phyloP scores from a whole-genome alignment of 2,329 filamentous ascomycete genomes.

The Claviceps pazoutovae region DNA sequence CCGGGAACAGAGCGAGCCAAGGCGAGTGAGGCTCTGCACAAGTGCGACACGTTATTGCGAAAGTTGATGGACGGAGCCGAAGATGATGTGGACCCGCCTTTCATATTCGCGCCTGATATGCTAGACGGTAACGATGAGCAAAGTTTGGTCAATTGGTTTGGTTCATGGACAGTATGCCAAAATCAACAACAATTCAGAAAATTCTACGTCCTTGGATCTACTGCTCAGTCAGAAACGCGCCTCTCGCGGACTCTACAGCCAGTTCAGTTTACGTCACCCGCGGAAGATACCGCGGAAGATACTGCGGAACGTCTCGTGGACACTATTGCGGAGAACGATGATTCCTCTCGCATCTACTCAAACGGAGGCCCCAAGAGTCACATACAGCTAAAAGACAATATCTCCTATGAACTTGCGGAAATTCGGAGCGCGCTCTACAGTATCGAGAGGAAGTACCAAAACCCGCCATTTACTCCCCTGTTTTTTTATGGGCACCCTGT shows the following conservation, averaged over 20 bases:
- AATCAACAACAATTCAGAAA: constrained; percentile 35
- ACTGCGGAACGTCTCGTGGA: no score
- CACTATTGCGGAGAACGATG: not conserved
- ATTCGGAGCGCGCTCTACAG: not conserved
- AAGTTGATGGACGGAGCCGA: constrained; percentile 8
- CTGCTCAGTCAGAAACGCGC: constrained; percentile 8
- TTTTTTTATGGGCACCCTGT: constrained; percentile 26
- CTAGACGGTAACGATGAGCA: constrained; percentile 48
- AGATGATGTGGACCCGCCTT: constrained; percentile 12
- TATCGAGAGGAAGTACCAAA: not conserved
- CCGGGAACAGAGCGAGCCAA: constrained; percentile 1
- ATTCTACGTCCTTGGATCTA: constrained; percentile 42
- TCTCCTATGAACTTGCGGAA: not conserved
- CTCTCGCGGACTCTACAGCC: constrained; percentile 12
- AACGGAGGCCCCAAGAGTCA: not conserved
- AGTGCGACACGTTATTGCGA: constrained; percentile 11
- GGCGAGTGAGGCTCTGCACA: constrained; percentile 10
- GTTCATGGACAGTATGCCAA: constrained; percentile 38
- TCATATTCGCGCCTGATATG: constrained; percentile 31
- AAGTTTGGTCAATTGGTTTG: constrained; percentile 49
- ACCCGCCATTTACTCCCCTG: constrained; percentile 9
- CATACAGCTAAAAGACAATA: not conserved
- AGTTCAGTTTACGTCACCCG: not conserved
- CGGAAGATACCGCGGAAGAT: no score
- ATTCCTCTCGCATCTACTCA: not conserved